Evolutionary conservation across 495 filamentous ascomycete species (phyloP), one percentile per base, ranked within the genome.

Genomic region (Delitschia confertaspora): DNA sequence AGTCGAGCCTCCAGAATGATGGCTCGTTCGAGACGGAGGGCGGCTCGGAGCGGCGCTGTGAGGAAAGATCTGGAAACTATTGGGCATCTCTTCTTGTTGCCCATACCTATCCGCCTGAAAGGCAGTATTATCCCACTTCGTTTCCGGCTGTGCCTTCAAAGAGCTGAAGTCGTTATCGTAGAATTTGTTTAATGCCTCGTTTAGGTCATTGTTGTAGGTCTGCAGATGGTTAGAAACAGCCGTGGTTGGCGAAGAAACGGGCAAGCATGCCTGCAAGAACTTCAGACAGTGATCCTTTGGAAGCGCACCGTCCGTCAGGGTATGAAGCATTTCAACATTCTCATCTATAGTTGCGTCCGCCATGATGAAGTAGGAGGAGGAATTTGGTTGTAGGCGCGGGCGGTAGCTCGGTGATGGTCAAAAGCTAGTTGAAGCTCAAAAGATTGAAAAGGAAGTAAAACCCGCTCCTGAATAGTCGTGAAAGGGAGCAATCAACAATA

Each of bases 11-110:
- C 27, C 38, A 19, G 49, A 42, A 21, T 25, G 51, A 19, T 57
- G 44, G 45, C 53, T 57, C n/a, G 37, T 43, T 32, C 49, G 23
- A 18, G 53, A 57, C 16, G 49, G 49, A 4, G 53, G 53, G 19
- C 53, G 44, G 20, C 37, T 57, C 14, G 53, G 53, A 13, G 49
- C 49, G 23, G 32, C 33, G 27, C 42, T 53, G 25, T 53, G 49
- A 19, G 43, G 43, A 26, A 47, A 47, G 9, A 27, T 11, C 16
- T 3, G 18, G 18, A 6, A 43, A 39, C 27, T 44, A 51, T 41
- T 31, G 26, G 47, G 47, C n/a, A 48, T 17, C 6, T 33, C 41
- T 13, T 37, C 19, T 3, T 19, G 30, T 33, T 43, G 21, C 9
- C 46, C 46, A 38, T 43, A 49, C 33, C 46, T 45, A 18, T 45